These are phyloP conservation scores for Dentipellis sp. DNA, from an alignment of 768 basidiomycete species.

Conservation along the genomic window DNA sequence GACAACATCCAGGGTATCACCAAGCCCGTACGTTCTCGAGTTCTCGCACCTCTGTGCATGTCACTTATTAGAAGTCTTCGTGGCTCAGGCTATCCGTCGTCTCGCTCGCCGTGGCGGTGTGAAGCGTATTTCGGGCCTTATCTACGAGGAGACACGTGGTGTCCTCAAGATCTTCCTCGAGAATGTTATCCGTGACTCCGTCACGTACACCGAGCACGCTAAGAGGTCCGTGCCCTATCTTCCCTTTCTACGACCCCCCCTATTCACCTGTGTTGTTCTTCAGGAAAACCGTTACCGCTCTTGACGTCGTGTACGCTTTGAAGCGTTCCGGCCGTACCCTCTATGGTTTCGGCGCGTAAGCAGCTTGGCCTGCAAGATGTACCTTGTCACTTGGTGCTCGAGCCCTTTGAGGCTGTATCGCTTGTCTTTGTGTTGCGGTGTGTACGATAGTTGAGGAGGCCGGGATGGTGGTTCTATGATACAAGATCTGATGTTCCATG, in stretches of 20 bases:
- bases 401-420: no score
- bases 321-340: slow-evolving; percentile 43
- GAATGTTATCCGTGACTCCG: slow-evolving; percentile 65
- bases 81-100: slow-evolving; percentile 78
- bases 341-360: slow-evolving; percentile 46
- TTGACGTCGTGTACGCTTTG: slow-evolving; percentile 43
- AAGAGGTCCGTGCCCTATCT: slow-evolving; percentile 32
- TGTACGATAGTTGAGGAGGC: no score
- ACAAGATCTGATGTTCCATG: no score
- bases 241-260: not conserved
- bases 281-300: slow-evolving; percentile 35
- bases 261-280: slow-evolving; percentile 25
- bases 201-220: slow-evolving; percentile 65
- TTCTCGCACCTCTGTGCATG: slow-evolving; percentile 14
- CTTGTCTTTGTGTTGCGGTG: no score
- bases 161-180: slow-evolving; percentile 93
- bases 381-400: no score
- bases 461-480: no score
- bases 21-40: slow-evolving; percentile 25
- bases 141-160: slow-evolving; percentile 94
- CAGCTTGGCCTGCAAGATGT: no score
- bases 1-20: slow-evolving; percentile 66
- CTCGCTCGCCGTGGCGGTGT: slow-evolving; percentile 97
- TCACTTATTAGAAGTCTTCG: slow-evolving; percentile 14
- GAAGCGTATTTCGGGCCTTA: slow-evolving; percentile 89